phyloP scores from a whole-genome alignment of 495 filamentous ascomycete species.

The Pseudoneurospora amorphoporcata region DNA sequence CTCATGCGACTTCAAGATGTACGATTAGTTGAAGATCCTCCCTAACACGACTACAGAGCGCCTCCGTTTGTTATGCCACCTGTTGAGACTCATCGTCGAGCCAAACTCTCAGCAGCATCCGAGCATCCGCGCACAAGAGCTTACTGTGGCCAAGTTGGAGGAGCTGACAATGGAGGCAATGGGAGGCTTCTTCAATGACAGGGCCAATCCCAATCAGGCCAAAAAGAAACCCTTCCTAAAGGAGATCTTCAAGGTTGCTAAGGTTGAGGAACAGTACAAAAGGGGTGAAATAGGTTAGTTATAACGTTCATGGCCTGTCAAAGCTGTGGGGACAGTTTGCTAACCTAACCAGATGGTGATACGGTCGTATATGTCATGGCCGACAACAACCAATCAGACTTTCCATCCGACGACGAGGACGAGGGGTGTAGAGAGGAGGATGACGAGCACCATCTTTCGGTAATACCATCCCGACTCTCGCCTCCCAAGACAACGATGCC shows the following conservation, averaged over 20 bases:
- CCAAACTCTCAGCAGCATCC: slow-evolving; percentile 30
- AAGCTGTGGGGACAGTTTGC: background rate
- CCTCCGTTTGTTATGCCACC: slow-evolving; percentile 49
- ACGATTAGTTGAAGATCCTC: background rate
- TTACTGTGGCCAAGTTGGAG: slow-evolving; percentile 38
- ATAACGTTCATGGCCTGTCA: background rate
- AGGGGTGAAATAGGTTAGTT: slow-evolving; percentile 51
- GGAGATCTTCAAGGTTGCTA: slow-evolving; percentile 59
- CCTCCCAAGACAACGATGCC: slow-evolving; percentile 14
- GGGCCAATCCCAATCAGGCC: slow-evolving; percentile 30
- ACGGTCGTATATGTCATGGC: slow-evolving; percentile 32
- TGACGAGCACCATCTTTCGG: slow-evolving; percentile 12
- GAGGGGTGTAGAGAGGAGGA: slow-evolving; percentile 13
- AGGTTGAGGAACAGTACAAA: slow-evolving; percentile 49
- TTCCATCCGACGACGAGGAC: slow-evolving; percentile 25
- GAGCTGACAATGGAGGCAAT: slow-evolving; percentile 36
- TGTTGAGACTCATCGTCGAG: slow-evolving; percentile 47
- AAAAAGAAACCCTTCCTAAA: slow-evolving; percentile 40
- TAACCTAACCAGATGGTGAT: slow-evolving; percentile 22
- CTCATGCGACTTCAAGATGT: background rate
- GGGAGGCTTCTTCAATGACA: slow-evolving; percentile 33
- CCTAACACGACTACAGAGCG: slow-evolving; percentile 38
- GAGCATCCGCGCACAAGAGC: slow-evolving; percentile 24
- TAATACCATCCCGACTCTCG: slow-evolving; percentile 12
- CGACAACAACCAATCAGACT: slow-evolving; percentile 21